Evolutionary conservation across 2,329 filamentous ascomycete genomes (phyloP).

Genomic region (Penicillium sp.): DNA sequence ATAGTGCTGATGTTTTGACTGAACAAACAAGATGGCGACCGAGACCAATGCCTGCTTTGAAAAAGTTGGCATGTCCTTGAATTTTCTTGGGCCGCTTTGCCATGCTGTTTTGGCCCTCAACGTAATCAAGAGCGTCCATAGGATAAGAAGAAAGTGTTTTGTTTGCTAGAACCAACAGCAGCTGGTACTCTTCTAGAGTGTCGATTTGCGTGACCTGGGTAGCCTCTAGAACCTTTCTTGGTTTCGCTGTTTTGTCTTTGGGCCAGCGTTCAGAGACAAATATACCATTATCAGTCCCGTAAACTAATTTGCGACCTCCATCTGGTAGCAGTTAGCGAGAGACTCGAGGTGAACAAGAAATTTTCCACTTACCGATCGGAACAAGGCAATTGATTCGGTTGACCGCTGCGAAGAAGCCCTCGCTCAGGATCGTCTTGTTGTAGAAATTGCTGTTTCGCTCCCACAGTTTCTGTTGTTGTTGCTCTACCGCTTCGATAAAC

Average conservation of each 20-base stretch:
- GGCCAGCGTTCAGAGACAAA: slow-evolving; percentile 85
- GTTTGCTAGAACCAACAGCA: slow-evolving; percentile 83
- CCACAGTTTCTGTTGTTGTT: slow-evolving; percentile 76
- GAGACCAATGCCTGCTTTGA: slow-evolving; percentile 91
- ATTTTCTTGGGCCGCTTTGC: slow-evolving; percentile 90
- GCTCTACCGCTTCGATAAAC: slow-evolving; percentile 92
- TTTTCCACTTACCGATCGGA: slow-evolving; percentile 61
- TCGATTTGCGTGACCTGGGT: slow-evolving; percentile 89
- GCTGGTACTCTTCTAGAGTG: slow-evolving; percentile 86
- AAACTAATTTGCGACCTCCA: slow-evolving; percentile 86
- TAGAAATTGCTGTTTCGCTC: slow-evolving; percentile 62
- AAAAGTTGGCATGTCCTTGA: slow-evolving; percentile 93
- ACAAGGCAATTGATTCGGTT: slow-evolving; percentile 93
- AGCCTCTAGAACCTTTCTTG: slow-evolving; percentile 74
- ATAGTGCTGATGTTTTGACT: slow-evolving; percentile 86
- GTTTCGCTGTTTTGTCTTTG: slow-evolving; percentile 64
- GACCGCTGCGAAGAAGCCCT: slow-evolving; percentile 79
- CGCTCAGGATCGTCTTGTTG: slow-evolving; percentile 60
- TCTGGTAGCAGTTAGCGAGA: slow-evolving; percentile 46
- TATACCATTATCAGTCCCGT: slow-evolving; percentile 87
- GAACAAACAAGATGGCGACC: slow-evolving; percentile 91
- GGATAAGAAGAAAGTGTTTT: slow-evolving; percentile 88
- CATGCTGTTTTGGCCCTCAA: slow-evolving; percentile 63
- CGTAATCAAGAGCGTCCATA: slow-evolving; percentile 73
- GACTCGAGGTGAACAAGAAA: background rate